Evolutionary conservation across 371 early-diverging fungal species (phyloP).

Genomic region (Blakeslea trispora): DNA sequence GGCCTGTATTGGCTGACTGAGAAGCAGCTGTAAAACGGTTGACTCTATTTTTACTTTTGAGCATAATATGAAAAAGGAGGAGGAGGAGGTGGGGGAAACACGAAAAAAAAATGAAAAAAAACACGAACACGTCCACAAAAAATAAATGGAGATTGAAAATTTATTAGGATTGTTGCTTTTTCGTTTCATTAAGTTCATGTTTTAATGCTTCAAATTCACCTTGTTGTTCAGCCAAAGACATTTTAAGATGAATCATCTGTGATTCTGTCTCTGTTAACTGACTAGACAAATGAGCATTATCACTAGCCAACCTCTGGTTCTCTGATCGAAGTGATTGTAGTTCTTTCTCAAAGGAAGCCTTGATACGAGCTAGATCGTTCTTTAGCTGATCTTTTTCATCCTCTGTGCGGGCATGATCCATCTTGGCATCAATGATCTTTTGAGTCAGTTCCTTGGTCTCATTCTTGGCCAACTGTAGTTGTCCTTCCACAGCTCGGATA

Average conservation of each 20-base stretch:
- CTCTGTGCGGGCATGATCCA: conserved; percentile 57
- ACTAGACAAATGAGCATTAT: conserved; percentile 54
- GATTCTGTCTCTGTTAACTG: conserved; percentile 61
- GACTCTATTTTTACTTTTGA: conserved; percentile 22
- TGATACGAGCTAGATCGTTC: conserved; percentile 45
- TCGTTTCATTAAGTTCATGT: conserved; percentile 38
- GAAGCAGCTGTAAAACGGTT: conserved; percentile 35
- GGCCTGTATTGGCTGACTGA: conserved; percentile 7
- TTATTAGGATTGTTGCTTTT: conserved; percentile 5
- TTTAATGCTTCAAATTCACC: conserved; percentile 56
- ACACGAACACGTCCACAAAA: conserved; percentile 6
- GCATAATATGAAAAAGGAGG: conserved; percentile 9
- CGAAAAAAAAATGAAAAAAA: conserved; percentile 12
- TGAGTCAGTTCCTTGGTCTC: conserved; percentile 71
- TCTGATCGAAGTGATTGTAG: conserved; percentile 54
- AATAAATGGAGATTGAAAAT: neutral
- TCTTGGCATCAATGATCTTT: conserved; percentile 56
- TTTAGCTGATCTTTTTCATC: conserved; percentile 63
- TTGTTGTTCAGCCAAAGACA: conserved; percentile 71
- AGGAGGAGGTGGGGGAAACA: too few relatives aligned
- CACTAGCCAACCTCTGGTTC: conserved; percentile 56
- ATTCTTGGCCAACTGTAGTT: conserved; percentile 60
- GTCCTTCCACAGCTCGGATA: conserved; percentile 59
- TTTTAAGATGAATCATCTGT: conserved; percentile 62
- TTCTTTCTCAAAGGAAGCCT: conserved; percentile 58